Evolutionary conservation across 768 basidiomycete genomes (phyloP), one percentile per base, ranked within the genome.

Genomic region (Trametes elegans): DNA sequence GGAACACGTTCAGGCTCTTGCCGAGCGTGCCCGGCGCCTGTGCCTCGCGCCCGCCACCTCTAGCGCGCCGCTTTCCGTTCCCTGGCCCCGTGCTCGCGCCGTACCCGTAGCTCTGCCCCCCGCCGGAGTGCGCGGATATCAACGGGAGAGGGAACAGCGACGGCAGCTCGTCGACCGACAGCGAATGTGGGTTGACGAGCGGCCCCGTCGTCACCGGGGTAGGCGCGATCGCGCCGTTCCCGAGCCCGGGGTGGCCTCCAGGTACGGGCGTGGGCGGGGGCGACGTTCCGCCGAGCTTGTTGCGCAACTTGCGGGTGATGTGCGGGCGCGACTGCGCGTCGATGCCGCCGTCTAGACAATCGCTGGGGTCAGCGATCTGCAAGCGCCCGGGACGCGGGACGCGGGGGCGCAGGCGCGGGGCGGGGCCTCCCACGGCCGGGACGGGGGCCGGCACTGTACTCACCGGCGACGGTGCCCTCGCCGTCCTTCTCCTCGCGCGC

Each of bases 401-500:
- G n/a, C n/a, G n/a, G n/a, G n/a, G n/a, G 45, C 23, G 32, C 23
- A 35, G 40, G 42, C 42, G 50, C 41, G 50, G 34, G 13, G 42
- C 27, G 39, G 39, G 18, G 28, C 38, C 39, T 7, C 18, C 28
- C 19, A 13, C 6, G 38, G 41, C 11, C 34, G 34, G 13, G 34
- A 11, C 34, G 23, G 28, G 7, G n/a, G 44, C 13, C 14, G 9
- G 36, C 41, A 47, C 42, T 34, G 49, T 27, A 73, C 80, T 52
- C 43, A 85, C 82, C 87, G 49, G 83, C 84, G 36, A 81, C 77
- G 14, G 82, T 84, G n/a, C 88, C 90, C 62, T 93, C 91, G 57
- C 90, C 88, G 56, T 93, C 91, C 66, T 92, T 93, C 73, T 93
- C 91, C 58, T 93, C 91, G 48, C 91, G 74, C 26, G 91, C 91